Base-by-base conservation (phyloP, 805 yeast species). In the Torulaspora franciscae region DNA sequence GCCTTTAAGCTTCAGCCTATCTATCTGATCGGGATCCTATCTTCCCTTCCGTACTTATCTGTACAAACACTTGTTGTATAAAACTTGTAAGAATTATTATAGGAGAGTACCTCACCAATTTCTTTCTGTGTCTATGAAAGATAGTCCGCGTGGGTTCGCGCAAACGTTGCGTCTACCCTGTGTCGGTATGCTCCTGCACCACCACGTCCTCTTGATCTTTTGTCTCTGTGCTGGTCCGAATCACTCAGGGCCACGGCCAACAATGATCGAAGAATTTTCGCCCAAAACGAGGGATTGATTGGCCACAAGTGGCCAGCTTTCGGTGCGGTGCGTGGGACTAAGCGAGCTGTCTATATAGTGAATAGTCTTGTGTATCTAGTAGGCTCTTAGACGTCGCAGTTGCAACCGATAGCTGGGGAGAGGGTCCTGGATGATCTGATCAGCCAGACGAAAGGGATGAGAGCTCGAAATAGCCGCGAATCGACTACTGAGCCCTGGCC, bases 211-310 rank as follows among this genome's bases (percentile, higher is more conserved):
- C 41, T 39, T 39, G 47, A 35, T 44, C 36, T 35, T 28, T 39
- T 35, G 35, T 43, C 47, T 44, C 36, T 32, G 28, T 42, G 45
- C 40, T 38, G 27, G 32, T 32, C 37, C 47, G 39, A 44, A 44
- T 44, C 47, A 44, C 47, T 44, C 47, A 44, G 26, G 23, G 34
- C 28, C 43, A 39, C 36, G 42, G 33, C 22, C 22, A 19, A 19
- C 34, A 42, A 30, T 22, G 35, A 17, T 35, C 39, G 32, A 32
- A 41, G 44, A 35, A 34, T 41, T 41, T 41, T 34, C 39, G 28
- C 44, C 10, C 35, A 34, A 40, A 40, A 35, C 44, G 28, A 19
- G 33, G 33, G 19, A 30, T 30, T 10, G 33, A 7, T 30, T 19
- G 33, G 17, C 33, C 33, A 30, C 33, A 30, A 7, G 33, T 7